Conservation (phyloP, 2,329 filamentous ascomycete genomes). For the Mariannaea elegans region DNA sequence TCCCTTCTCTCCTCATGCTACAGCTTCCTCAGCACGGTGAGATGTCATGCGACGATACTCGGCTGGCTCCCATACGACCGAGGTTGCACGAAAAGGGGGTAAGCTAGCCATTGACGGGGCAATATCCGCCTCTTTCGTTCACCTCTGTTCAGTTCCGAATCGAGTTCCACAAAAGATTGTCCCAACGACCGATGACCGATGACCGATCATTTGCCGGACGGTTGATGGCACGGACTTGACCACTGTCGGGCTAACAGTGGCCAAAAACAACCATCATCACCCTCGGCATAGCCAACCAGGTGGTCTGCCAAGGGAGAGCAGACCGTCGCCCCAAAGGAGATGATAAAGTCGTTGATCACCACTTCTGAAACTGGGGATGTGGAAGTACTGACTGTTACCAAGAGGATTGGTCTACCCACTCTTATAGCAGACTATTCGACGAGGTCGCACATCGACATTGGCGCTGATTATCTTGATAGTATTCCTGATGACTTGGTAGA, state of each 20-base stretch:
- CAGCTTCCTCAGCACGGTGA: neutral
- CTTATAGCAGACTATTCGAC: neutral
- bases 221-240: neutral
- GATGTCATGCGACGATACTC: neutral
- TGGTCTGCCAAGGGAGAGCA: neutral
- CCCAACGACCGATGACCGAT: too few relatives aligned
- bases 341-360: neutral
- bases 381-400: neutral
- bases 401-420: neutral
- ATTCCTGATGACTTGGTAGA: neutral
- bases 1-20: neutral
- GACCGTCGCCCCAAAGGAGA: neutral
- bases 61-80: neutral
- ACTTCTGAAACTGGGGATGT: neutral
- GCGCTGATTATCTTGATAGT: neutral
- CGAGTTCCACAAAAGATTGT: too few relatives aligned
- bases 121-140: too few relatives aligned
- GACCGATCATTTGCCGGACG: too few relatives aligned
- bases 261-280: constrained; percentile 5
- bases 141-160: too few relatives aligned
- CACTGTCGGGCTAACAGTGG: constrained; percentile 5
- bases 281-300: neutral
- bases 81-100: neutral
- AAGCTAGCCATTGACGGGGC: neutral
- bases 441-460: neutral